A percentile compares a stretch with the other conserved stretches of the same genome.
Evolutionary conservation across 805 yeast species (phyloP).

Genomic region (Saturnispora kantuleensis): DNA sequence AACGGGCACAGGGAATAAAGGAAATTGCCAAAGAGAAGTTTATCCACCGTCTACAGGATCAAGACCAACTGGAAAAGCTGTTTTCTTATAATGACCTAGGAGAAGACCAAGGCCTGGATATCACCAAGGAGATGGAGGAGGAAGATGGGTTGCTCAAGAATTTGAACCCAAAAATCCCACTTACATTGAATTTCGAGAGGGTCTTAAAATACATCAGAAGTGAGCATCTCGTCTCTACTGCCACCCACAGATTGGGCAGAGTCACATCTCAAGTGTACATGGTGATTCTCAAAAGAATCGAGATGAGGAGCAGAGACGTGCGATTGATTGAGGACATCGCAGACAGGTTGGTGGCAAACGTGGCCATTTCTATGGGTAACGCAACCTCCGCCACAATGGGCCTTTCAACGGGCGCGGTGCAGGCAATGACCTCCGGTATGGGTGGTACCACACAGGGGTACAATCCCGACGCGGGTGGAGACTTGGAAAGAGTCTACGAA

Average conservation of each 20-base stretch:
- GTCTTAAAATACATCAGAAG: constrained; percentile 61
- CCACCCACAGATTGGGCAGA: constrained; percentile 59
- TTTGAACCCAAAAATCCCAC: constrained; percentile 39
- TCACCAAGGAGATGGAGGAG: not conserved
- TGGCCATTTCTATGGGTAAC: constrained; percentile 18
- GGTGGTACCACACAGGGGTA: constrained; percentile 22
- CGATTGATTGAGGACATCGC: constrained; percentile 14
- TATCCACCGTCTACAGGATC: constrained; percentile 7
- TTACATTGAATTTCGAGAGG: constrained; percentile 55
- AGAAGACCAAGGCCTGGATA: constrained; percentile 5
- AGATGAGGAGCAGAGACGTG: constrained; percentile 34
- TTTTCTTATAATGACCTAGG: constrained; percentile 7
- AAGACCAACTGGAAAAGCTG: constrained; percentile 1
- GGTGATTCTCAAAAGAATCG: constrained; percentile 47
- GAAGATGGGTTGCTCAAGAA: constrained; percentile 21
- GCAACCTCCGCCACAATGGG: constrained; percentile 13
- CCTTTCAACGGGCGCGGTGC: constrained; percentile 5
- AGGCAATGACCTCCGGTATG: constrained; percentile 9
- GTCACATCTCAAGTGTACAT: constrained; percentile 57
- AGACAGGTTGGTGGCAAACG: constrained; percentile 23
- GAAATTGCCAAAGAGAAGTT: constrained; percentile 35
- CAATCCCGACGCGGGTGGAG: constrained; percentile 21
- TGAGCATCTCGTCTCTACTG: constrained; percentile 50
- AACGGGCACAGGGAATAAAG: constrained; percentile 52
- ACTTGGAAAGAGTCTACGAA: constrained; percentile 20